phyloP scores from a whole-genome alignment of 148 eudicot genomes.

The Salicornia ramosissima region DNA sequence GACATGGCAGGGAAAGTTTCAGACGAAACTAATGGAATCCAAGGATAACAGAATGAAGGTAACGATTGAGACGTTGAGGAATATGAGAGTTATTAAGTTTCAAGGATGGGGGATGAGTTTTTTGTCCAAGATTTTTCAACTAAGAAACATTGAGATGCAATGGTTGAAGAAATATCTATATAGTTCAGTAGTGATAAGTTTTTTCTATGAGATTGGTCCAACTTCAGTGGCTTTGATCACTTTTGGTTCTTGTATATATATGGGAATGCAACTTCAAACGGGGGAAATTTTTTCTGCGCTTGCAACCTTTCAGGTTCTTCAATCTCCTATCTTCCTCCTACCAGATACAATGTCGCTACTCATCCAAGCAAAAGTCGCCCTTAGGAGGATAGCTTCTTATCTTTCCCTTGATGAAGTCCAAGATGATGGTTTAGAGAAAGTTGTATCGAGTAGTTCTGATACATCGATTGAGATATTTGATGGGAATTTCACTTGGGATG shows the following conservation, averaged over 20 bases:
- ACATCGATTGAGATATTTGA: constrained; percentile 35
- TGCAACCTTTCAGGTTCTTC: constrained; percentile 43
- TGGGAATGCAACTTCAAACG: constrained; percentile 41
- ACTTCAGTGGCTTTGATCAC: constrained; percentile 33
- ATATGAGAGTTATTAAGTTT: constrained; percentile 45
- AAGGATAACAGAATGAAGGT: constrained; percentile 48
- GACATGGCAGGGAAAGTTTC: constrained; percentile 31
- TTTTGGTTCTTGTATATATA: constrained; percentile 31
- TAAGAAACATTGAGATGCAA: constrained; percentile 30
- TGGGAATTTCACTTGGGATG: constrained; percentile 49
- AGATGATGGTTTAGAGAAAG: constrained; percentile 28
- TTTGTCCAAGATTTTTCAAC: constrained; percentile 31
- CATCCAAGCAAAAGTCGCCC: constrained; percentile 47
- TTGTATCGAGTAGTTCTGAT: constrained; percentile 33
- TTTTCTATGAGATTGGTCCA: constrained; percentile 40
- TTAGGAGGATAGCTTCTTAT: constrained; percentile 43
- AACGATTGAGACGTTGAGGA: constrained; percentile 41
- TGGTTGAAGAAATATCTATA: constrained; percentile 39
- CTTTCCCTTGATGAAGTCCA: constrained; percentile 44
- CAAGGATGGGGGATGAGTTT: constrained; percentile 54
- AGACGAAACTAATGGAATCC: constrained; percentile 33
- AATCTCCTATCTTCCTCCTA: constrained; percentile 38
- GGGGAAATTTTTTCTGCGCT: constrained; percentile 42
- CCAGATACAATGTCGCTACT: constrained; percentile 44
- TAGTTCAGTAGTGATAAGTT: constrained; percentile 24